Base-by-base conservation (phyloP, 169 alveolate species). In the Plasmodium vivax region DNA sequence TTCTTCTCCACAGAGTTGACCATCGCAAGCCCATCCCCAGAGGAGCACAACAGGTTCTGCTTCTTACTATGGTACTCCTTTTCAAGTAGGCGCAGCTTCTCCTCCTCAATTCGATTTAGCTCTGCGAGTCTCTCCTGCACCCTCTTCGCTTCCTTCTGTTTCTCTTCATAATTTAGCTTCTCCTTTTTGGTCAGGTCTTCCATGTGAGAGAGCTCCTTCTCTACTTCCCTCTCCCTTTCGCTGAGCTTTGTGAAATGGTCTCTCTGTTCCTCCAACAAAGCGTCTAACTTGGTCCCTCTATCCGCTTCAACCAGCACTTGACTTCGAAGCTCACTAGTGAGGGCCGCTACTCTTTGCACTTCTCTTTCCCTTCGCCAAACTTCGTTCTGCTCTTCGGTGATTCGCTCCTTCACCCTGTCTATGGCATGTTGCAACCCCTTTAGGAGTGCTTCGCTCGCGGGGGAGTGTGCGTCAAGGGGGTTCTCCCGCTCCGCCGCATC, bases 331-430 rank as follows among this genome's bases (percentile, higher is more conserved):
- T 96, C 73, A 87, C 94, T 56, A 85, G 94, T 41, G 32, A 88
- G 71, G 38, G 85, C 45, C 93, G 91, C 72, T 96, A 94, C 83
- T 72, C 93, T 84, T 97, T 95, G 45, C 82, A 80, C 9, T 71
- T 91, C 91, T 90, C 90, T 80, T 74, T 90, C 83, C 36, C 4
- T 82, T 94, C 96, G 73, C 95, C 97, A 84, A 92, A 95, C 38
- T 82, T 96, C 43, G 79, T 93, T 68, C 73, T 97, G 90, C 95
- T 96, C 96, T 96, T 97, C 98, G 93, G 96, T 45, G 92, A 96
- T 91, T 95, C 92, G 81, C 85, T 58, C 77, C 72, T 58, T 87
- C 30, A 62, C 12, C 3, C 71, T 1, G 23, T 90, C 90, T 62
- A 90, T 47, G 12, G 71, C 43, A 1, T 3, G 12, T 23, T 80